These are phyloP conservation scores for Andrographis paniculata DNA, from an alignment of 305 asterid genomes.

Conservation along the genomic window DNA sequence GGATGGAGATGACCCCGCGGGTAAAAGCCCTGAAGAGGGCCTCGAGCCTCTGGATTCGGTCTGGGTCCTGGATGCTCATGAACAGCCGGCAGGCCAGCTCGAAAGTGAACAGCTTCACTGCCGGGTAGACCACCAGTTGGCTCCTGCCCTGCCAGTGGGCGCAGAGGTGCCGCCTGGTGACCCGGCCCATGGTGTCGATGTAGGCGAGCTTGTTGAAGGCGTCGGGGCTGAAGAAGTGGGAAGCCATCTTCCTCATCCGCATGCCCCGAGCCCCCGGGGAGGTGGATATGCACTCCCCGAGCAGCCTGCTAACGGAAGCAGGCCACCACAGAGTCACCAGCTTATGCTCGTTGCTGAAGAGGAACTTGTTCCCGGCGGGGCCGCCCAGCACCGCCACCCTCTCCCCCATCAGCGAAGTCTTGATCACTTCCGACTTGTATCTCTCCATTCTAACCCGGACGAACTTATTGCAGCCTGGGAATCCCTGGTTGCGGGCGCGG, in stretches of 20 bases:
- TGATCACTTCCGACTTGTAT: slow-evolving; percentile 34
- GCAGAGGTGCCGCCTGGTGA: slow-evolving; percentile 47
- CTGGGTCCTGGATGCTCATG: slow-evolving; percentile 48
- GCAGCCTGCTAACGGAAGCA: slow-evolving; percentile 37
- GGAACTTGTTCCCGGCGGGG: slow-evolving; percentile 40
- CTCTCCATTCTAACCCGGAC: slow-evolving; percentile 30
- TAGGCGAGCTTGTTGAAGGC: slow-evolving; percentile 50
- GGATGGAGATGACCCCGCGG: slow-evolving; percentile 39
- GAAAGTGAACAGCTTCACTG: slow-evolving; percentile 38
- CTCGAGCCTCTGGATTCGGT: slow-evolving; percentile 31
- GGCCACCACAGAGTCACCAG: slow-evolving; percentile 68
- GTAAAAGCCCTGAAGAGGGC: slow-evolving; percentile 34
- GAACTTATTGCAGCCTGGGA: slow-evolving; percentile 47
- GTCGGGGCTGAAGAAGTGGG: slow-evolving; percentile 51
- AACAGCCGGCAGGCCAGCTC: slow-evolving; percentile 54
- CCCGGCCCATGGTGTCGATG: slow-evolving; percentile 47
- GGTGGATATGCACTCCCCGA: slow-evolving; percentile 40
- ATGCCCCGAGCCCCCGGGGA: slow-evolving; percentile 39
- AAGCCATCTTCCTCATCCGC: slow-evolving; percentile 47
- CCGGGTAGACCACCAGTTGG: slow-evolving; percentile 35
- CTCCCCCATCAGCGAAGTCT: slow-evolving; percentile 45
- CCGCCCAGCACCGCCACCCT: slow-evolving; percentile 40
- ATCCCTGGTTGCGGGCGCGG: slow-evolving; percentile 17
- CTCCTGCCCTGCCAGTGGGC: slow-evolving; percentile 53
- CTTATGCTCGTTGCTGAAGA: slow-evolving; percentile 53